Evolutionary conservation across 2,329 filamentous ascomycete species (phyloP).

Genomic region (Torrubiellomyces zombiae): DNA sequence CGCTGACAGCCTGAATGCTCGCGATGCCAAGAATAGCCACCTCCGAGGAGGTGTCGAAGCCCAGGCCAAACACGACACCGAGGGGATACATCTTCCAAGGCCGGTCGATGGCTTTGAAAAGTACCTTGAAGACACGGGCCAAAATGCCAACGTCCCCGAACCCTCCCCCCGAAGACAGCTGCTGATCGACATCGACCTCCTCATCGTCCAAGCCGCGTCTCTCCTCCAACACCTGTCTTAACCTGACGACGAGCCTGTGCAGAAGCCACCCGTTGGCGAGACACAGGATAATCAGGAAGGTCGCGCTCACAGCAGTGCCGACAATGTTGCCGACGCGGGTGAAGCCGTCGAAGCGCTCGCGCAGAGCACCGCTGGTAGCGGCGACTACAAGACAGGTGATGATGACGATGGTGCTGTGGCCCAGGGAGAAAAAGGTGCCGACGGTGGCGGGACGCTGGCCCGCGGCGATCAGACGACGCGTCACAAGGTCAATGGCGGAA

Average conservation of each 20-base stretch:
- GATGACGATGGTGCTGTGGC: conserved; percentile 85
- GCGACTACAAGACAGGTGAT: conserved; percentile 85
- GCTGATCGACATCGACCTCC: conserved; percentile 10
- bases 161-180: too few relatives aligned
- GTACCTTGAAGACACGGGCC: conserved; percentile 49
- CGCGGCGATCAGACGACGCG: conserved; percentile 68
- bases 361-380: conserved; percentile 70
- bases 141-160: conserved; percentile 66
- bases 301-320: conserved; percentile 72
- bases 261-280: conserved; percentile 76
- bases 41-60: conserved; percentile 91
- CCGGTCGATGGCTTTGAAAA: conserved; percentile 58
- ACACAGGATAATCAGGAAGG: conserved; percentile 68
- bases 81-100: conserved; percentile 96
- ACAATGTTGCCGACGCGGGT: conserved; percentile 71
- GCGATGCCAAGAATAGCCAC: conserved; percentile 84
- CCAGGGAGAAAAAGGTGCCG: conserved; percentile 85
- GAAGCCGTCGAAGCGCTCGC: conserved; percentile 67
- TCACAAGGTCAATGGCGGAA: conserved; percentile 84
- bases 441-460: conserved; percentile 81
- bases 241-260: conserved; percentile 53
- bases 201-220: conserved; percentile 12
- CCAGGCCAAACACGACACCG: conserved; percentile 75
- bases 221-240: conserved; percentile 40
- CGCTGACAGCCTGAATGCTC: conserved; percentile 68